Evolutionary conservation across 2,329 filamentous ascomycete genomes (phyloP), one percentile per base, ranked within the genome.

Genomic region (Nothophaeocryptopus gaeumannii): DNA sequence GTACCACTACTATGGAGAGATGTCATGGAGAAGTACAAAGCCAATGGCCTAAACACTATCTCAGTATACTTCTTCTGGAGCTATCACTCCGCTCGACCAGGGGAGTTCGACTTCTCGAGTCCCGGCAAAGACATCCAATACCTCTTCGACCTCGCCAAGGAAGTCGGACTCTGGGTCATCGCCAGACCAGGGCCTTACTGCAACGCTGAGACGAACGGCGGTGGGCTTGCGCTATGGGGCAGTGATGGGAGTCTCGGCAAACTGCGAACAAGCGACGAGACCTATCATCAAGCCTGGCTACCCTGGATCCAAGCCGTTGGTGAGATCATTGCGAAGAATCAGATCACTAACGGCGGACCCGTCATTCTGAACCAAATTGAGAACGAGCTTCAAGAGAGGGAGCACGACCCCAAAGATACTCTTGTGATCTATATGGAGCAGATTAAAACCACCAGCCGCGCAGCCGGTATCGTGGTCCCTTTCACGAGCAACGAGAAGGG

Each of bases 161-260:
- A 78, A 34, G 66, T 80, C 16, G 79, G 78, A 2, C 66, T 81
- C 34, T 81, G 80, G 54, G 72, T 80, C 34, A 75, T 82, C 26
- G 73, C 50, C 3, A 72, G 81, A 0, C 79, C 81, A 0, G 81
- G 82, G 0, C 81, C 81, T 0, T 85, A 85, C 49, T 75, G 82
- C 50, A 85, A 85, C 54, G 82, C 81, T 1, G 83, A 85, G 61
- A 74, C 80, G 2, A 83, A 78, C 54, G 53, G 77, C 1, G 82
- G 83, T 30, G 82, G 82, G 0, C 80, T 83, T 49, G 80, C 82
- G 0, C 68, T 82, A 1, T 85, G 82, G 80, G 64, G 81, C 5
- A 84, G 81, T 0, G 83, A 81, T 0, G 82, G 81, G 37, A 79
- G 72, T 20, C 80, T 81, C 42, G 80, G 81, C 2, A 59, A 63